Evolutionary conservation across 73 alveolate genomes (phyloP).

Genomic region (Paramecium octaurelia): DNA sequence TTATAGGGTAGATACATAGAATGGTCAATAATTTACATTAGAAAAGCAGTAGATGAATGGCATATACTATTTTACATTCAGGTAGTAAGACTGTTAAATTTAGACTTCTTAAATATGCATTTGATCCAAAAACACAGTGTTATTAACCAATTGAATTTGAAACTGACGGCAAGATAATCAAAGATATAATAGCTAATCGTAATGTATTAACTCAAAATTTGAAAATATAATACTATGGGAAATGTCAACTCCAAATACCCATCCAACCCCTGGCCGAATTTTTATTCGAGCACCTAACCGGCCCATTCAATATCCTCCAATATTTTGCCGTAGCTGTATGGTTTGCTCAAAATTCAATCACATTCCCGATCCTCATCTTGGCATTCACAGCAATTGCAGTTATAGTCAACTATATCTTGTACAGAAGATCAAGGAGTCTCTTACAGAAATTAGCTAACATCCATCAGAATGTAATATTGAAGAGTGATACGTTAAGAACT

Average conservation of each 20-base stretch:
- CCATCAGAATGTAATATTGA: not conserved
- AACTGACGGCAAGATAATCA: not conserved
- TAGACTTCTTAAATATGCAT: not conserved
- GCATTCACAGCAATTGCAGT: not conserved
- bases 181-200: not conserved
- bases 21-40: not conserved
- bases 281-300: not conserved
- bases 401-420: not conserved
- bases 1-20: constrained; percentile 13
- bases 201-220: not conserved
- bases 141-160: constrained; percentile 19
- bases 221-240: not conserved
- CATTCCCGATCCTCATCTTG: not conserved
- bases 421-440: not conserved
- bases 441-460: not conserved
- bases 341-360: not conserved
- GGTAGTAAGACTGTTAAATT: not conserved
- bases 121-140: not conserved
- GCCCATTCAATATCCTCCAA: constrained; percentile 14
- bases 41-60: not conserved
- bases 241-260: constrained; percentile 6
- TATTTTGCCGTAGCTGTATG: constrained; percentile 19
- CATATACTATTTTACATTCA: not conserved
- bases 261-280: not conserved
- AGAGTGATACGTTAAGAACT: not conserved